These are phyloP conservation scores for Nicotiana tabacum DNA, from an alignment of 257 asterid genomes.

Conservation along the genomic window DNA sequence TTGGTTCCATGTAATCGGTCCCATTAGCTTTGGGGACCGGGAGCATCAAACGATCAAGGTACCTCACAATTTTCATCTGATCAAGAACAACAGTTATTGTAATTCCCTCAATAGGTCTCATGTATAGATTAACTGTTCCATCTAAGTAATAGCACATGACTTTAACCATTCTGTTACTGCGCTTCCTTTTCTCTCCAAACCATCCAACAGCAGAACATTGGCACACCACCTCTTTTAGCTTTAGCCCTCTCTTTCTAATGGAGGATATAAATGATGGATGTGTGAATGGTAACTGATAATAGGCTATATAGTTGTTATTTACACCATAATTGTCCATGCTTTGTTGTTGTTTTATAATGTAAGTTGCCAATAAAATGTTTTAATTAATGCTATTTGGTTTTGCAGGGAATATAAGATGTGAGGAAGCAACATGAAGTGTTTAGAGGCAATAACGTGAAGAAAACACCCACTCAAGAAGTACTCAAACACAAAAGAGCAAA, in stretches of 20 bases:
- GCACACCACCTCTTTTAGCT: constrained; percentile 51
- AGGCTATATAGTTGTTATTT: no score
- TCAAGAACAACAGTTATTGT: constrained; percentile 60
- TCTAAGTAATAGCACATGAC: constrained; percentile 56
- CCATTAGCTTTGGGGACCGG: constrained; percentile 65
- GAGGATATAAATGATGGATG: constrained; percentile 49
- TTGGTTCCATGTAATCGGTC: constrained; percentile 37
- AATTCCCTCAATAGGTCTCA: constrained; percentile 79
- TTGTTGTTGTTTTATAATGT: no score
- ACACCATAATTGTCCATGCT: no score
- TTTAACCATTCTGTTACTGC: constrained; percentile 33
- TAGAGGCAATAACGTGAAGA: no score
- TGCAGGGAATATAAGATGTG: no score
- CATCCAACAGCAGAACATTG: constrained; percentile 43
- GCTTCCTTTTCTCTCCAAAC: constrained; percentile 44
- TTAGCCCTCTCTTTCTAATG: constrained; percentile 47
- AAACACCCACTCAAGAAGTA: no score
- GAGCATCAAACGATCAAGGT: constrained; percentile 35
- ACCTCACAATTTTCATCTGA: constrained; percentile 39
- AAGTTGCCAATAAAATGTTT: no score
- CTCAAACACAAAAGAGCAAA: no score
- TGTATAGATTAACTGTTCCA: constrained; percentile 55
- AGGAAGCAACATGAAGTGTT: no score
- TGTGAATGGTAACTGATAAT: constrained; percentile 18
- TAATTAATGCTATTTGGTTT: no score